Evolutionary conservation across 257 asterid genomes (phyloP).

Genomic region (Salvia rosmarinus): DNA sequence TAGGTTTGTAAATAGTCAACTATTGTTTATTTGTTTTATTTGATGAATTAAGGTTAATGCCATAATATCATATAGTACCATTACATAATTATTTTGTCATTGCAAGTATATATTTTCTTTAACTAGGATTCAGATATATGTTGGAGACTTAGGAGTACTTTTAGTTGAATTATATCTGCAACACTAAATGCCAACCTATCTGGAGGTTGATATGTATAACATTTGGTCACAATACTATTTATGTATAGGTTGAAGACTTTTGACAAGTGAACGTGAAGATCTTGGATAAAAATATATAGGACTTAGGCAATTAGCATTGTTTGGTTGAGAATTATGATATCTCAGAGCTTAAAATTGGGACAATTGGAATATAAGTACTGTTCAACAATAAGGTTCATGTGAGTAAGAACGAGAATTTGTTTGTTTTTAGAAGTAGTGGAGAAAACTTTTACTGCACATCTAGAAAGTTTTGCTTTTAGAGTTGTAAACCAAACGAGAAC

Average conservation of each 20-base stretch:
- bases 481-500: too few species aligned
- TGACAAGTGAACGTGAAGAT: neutral
- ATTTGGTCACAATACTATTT: neutral
- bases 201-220: neutral
- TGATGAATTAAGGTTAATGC: neutral
- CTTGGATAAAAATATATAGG: neutral
- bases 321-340: neutral
- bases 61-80: too few species aligned
- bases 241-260: neutral
- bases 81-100: too few species aligned
- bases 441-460: too few species aligned
- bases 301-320: neutral
- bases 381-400: neutral
- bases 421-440: too few species aligned
- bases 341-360: neutral
- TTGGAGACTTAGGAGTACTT: neutral
- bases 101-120: too few species aligned
- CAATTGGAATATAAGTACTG: neutral
- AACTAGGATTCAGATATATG: neutral
- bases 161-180: conserved; percentile 4
- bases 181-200: neutral
- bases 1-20: neutral
- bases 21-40: neutral
- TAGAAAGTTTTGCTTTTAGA: too few species aligned
- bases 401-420: too few species aligned